Percentiles rank a stretch among this genome's conserved stretches.
Evolutionary conservation across 768 basidiomycete genomes (phyloP).

Genomic region (Lenzites betulinus): DNA sequence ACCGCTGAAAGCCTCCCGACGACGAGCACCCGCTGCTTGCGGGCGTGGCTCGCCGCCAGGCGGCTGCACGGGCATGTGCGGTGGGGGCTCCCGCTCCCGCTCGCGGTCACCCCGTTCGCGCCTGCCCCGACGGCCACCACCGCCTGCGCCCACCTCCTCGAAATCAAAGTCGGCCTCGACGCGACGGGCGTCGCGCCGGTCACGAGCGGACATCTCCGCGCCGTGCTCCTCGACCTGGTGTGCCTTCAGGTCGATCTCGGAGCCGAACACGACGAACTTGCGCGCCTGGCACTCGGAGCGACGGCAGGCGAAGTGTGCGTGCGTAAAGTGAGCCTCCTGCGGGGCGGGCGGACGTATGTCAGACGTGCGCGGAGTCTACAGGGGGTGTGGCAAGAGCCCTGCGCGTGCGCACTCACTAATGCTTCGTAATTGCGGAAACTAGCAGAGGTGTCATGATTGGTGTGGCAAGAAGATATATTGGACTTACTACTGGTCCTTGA

Average conservation of each 20-base stretch:
- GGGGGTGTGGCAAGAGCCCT: background rate
- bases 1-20: constrained; percentile 65
- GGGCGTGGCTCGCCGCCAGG: constrained; percentile 29
- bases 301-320: constrained; percentile 76
- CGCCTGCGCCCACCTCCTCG: constrained; percentile 49
- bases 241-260: constrained; percentile 84
- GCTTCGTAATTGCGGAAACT: constrained; percentile 83
- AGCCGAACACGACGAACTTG: constrained; percentile 95
- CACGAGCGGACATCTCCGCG: constrained; percentile 67
- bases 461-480: background rate
- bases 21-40: constrained; percentile 37
- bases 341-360: background rate
- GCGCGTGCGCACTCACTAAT: constrained; percentile 47
- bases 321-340: constrained; percentile 76
- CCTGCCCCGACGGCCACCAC: constrained; percentile 43
- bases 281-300: constrained; percentile 73
- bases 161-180: constrained; percentile 70
- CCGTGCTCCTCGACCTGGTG: constrained; percentile 89
- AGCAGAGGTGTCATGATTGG: background rate
- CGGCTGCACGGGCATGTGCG: constrained; percentile 22
- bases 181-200: constrained; percentile 67
- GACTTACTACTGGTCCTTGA: constrained; percentile 85
- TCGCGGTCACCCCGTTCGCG: constrained; percentile 51
- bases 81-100: constrained; percentile 52
- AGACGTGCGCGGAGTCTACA: background rate